Evolutionary conservation across 2,329 filamentous ascomycete species (phyloP), one percentile per base, ranked within the genome.

Genomic region (Penicillium brasilianum): DNA sequence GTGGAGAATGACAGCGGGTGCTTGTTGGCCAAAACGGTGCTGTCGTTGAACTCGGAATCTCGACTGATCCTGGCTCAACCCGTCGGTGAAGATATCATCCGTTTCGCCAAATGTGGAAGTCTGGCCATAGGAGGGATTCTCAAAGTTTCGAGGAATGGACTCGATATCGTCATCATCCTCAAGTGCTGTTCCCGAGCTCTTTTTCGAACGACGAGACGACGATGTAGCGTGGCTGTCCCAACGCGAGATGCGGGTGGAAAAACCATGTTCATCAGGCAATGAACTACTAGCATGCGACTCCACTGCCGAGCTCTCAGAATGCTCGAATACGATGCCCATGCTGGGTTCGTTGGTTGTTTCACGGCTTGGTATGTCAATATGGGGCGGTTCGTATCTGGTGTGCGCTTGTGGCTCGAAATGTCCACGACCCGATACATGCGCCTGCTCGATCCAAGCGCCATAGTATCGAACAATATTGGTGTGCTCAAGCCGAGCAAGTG

Each of bases 391-490:
- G 39, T 61, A 61, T 11, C 32, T 32, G 4, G 55, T 9, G 50
- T 63, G 46, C 43, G 53, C 25, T 55, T 56, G 25, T 11, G 59
- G 60, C 14, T 49, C 46, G 13, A 65, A 48, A 11, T 59, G 58
- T 10, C 64, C 44, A 13, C 64, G 53, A 13, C 55, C 53, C 34
- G 67, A 56, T 44, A 69, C 30, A 59, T 74, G 80, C 37, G 67
- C 72, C 55, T 78, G 76, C 67, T 90, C 88, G 14, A 89, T 79
- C 88, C 88, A 90, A 14, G 85, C 85, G 55, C 83, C 82, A 69
- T 86, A 86, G 67, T 90, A 90, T 25, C 87, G 82, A 37, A 90
- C 88, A 58, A 90, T 84, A 69, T 90, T 89, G 5, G 81, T 81
- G 72, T 90, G 88, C 49, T 89, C 84, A 16, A 90, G 77, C 28